phyloP scores from a whole-genome alignment of 1,284 basidiomycete genomes.

The Leccinum fuscescens region DNA sequence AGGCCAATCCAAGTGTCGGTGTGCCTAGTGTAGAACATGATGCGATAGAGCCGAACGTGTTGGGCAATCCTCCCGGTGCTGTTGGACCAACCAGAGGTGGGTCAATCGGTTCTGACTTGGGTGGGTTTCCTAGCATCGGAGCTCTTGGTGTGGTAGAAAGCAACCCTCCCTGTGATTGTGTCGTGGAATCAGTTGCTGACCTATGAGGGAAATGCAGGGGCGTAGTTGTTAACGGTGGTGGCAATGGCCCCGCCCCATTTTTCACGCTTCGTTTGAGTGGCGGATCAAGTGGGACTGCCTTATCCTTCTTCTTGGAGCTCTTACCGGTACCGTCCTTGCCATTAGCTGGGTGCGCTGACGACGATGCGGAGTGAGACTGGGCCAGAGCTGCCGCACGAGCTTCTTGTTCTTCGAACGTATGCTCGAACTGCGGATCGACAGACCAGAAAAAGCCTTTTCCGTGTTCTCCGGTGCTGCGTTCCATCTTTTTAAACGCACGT shows the following conservation, averaged over 20 bases:
- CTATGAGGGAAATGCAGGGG: conserved; percentile 43
- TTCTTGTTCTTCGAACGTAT: conserved; percentile 67
- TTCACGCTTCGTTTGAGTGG: conserved; percentile 65
- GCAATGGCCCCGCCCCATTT: conserved; percentile 53
- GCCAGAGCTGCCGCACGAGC: conserved; percentile 43
- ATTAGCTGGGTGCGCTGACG: conserved; percentile 14
- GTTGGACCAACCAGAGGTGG: conserved; percentile 1
- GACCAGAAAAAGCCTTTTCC: conserved; percentile 92
- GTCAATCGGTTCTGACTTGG: conserved; percentile 8
- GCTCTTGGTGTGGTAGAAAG: conserved; percentile 9
- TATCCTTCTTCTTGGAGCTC: conserved; percentile 53
- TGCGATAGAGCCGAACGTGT: not conserved
- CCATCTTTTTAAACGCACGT: conserved; percentile 84
- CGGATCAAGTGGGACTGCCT: conserved; percentile 49
- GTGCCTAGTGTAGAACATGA: conserved; percentile 3
- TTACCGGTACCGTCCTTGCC: conserved; percentile 32
- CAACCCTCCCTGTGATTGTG: conserved; percentile 3
- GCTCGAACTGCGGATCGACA: conserved; percentile 71
- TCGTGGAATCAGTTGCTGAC: conserved; percentile 12
- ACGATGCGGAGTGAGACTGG: conserved; percentile 16
- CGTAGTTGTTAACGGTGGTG: conserved; percentile 63
- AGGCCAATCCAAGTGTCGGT: conserved; percentile 1
- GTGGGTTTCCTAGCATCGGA: not conserved
- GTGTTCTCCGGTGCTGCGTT: conserved; percentile 78
- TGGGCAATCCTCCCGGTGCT: not conserved